phyloP scores from a whole-genome alignment of 2,329 filamentous ascomycete species.

The Alternaria sp. region DNA sequence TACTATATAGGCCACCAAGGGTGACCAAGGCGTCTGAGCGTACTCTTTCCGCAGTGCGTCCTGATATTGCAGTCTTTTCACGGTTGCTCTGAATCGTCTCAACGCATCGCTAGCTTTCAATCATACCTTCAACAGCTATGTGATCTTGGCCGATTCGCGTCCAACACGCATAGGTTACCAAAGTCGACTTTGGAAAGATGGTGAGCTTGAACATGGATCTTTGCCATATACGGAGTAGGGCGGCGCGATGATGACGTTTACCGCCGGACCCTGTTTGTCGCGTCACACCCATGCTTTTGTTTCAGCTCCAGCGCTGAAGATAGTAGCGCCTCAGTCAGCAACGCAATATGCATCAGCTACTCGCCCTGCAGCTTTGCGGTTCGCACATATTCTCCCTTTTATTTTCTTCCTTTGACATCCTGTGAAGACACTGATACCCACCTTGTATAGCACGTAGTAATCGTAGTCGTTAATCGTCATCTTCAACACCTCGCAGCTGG shows the following conservation, averaged over 20 bases:
- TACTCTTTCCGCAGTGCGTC: not conserved
- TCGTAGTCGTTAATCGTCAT: conserved; percentile 14
- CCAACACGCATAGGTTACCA: not conserved
- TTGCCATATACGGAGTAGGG: conserved; percentile 1
- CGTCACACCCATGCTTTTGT: conserved; percentile 7
- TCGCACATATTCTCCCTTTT: not conserved
- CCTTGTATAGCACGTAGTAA: conserved; percentile 2
- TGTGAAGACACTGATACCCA: not conserved
- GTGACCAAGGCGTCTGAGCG: not conserved
- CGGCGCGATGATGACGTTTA: conserved; percentile 1
- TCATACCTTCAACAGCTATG: not conserved
- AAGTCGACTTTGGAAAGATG: not conserved
- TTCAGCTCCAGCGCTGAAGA: conserved; percentile 6
- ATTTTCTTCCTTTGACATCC: not conserved
- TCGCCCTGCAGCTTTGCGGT: conserved; percentile 5
- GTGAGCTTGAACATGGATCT: not conserved
- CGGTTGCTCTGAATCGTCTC: not conserved
- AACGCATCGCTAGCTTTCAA: not conserved
- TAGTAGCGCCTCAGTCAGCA: conserved; percentile 17
- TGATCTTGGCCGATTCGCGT: not conserved
- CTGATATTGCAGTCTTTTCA: not conserved
- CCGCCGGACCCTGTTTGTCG: conserved; percentile 4
- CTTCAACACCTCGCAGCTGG: not conserved
- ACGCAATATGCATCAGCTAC: conserved; percentile 17
- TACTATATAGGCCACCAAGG: not conserved